Evolutionary conservation across 805 yeast species (phyloP).

Genomic region (Schwanniomyces pseudopolymorphus): DNA sequence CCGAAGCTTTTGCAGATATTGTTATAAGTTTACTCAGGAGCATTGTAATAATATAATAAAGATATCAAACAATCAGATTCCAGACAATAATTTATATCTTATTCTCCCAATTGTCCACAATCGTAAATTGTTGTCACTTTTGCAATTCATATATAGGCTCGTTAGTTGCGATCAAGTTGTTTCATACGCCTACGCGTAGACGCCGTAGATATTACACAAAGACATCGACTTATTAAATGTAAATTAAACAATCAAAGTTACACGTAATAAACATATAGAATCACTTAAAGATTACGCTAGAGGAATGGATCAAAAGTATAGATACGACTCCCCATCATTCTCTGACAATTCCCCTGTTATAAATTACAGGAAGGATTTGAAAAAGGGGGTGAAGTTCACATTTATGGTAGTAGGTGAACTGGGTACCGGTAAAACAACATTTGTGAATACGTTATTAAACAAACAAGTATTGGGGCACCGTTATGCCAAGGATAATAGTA

Average conservation of each 20-base stretch:
- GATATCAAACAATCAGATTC: no score
- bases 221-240: not conserved
- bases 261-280: slow-evolving; percentile 1
- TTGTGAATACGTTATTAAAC: slow-evolving; percentile 65
- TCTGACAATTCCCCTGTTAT: slow-evolving; percentile 40
- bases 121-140: no score
- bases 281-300: not conserved
- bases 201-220: slow-evolving; percentile 1
- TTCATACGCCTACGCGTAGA: not conserved
- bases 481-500: slow-evolving; percentile 32
- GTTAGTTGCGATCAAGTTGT: not conserved
- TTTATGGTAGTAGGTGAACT: slow-evolving; percentile 70
- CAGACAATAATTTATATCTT: no score
- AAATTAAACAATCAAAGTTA: not conserved
- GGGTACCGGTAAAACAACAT: slow-evolving; percentile 79
- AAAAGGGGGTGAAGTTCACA: slow-evolving; percentile 72
- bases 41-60: no score
- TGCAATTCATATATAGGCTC: no score
- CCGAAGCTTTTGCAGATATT: slow-evolving; percentile 54
- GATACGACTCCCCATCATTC: slow-evolving; percentile 28
- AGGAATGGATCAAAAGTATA: slow-evolving; percentile 20
- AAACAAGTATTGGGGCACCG: slow-evolving; percentile 61
- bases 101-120: no score
- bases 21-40: slow-evolving; percentile 20
- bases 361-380: slow-evolving; percentile 63